Conservation (phyloP, 345 rosid species). For the Erysimum cheiranthoides region DNA sequence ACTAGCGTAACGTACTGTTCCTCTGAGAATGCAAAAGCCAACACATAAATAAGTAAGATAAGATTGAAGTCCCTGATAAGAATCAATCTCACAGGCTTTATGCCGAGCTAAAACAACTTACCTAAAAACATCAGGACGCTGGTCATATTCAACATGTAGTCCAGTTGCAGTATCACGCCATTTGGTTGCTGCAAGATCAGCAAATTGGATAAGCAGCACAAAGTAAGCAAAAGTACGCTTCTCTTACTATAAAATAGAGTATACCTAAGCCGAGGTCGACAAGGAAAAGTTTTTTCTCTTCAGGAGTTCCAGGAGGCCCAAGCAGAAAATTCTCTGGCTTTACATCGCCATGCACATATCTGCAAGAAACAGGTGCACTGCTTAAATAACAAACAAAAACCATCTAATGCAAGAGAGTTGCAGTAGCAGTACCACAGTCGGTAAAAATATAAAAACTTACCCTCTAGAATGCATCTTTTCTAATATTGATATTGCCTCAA, state of each 20-base stretch:
- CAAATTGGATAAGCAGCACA: constrained; percentile 31
- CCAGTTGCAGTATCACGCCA: constrained; percentile 90
- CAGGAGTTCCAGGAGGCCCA: constrained; percentile 83
- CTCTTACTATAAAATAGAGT: constrained; percentile 12
- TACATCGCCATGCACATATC: constrained; percentile 98
- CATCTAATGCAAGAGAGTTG: neutral
- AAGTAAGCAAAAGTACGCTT: constrained; percentile 17
- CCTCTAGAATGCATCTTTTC: constrained; percentile 93
- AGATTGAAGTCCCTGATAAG: constrained; percentile 8
- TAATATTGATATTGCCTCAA: constrained; percentile 85
- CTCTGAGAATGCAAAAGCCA: constrained; percentile 59
- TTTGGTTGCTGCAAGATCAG: constrained; percentile 68
- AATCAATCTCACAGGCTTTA: constrained; percentile 16
- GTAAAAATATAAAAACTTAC: constrained; percentile 50
- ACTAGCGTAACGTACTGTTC: constrained; percentile 97
- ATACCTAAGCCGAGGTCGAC: constrained; percentile 94
- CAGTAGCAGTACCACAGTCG: constrained; percentile 15
- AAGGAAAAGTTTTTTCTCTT: constrained; percentile 88
- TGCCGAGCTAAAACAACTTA: constrained; percentile 27
- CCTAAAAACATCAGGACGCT: constrained; percentile 99
- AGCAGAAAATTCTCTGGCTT: constrained; percentile 98
- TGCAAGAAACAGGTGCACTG: constrained; percentile 47
- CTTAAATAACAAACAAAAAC: constrained; percentile 13
- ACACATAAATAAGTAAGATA: constrained; percentile 13
- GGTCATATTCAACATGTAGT: constrained; percentile 94